A percentile compares a stretch with the other conserved stretches of the same genome.
phyloP scores from a whole-genome alignment of 2,329 filamentous ascomycete species.

The Cyphellophora attinorum region DNA sequence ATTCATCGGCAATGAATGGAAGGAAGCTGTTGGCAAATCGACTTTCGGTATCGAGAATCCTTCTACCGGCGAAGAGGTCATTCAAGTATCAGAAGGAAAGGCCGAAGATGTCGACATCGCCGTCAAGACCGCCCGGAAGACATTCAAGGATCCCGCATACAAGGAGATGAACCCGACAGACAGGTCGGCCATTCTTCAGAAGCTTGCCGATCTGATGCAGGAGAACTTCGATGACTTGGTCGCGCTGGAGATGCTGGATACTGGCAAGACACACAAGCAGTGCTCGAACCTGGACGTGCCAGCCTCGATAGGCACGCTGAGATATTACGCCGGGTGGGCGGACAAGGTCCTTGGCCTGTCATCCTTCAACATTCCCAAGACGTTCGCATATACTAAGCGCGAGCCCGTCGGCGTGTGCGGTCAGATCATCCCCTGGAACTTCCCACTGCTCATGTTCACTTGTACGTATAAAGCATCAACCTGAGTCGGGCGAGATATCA shows the following conservation, averaged over 20 bases:
- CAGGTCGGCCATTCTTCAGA: constrained; percentile 13
- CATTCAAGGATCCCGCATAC: constrained; percentile 20
- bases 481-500: neutral
- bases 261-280: constrained; percentile 34
- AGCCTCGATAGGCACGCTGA: constrained; percentile 58
- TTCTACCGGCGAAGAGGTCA: constrained; percentile 20
- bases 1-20: constrained; percentile 36
- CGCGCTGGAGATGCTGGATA: constrained; percentile 21
- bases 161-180: constrained; percentile 16
- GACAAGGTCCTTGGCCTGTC: constrained; percentile 87
- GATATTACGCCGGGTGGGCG: constrained; percentile 84
- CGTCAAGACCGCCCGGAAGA: constrained; percentile 24
- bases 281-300: constrained; percentile 58
- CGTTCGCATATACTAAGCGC: constrained; percentile 66
- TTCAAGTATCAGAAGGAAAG: constrained; percentile 22
- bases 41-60: constrained; percentile 27
- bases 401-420: constrained; percentile 76
- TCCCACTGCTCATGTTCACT: constrained; percentile 71
- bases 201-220: constrained; percentile 36
- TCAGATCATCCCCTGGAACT: constrained; percentile 82
- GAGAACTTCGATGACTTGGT: constrained; percentile 17
- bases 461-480: neutral
- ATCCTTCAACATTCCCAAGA: constrained; percentile 64
- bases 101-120: constrained; percentile 26
- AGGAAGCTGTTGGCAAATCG: constrained; percentile 24